A percentile compares a stretch with the other conserved stretches of the same genome.
Evolutionary conservation across 176 grass and related monocot species (phyloP).

Genomic region (Oryza glaberrima): DNA sequence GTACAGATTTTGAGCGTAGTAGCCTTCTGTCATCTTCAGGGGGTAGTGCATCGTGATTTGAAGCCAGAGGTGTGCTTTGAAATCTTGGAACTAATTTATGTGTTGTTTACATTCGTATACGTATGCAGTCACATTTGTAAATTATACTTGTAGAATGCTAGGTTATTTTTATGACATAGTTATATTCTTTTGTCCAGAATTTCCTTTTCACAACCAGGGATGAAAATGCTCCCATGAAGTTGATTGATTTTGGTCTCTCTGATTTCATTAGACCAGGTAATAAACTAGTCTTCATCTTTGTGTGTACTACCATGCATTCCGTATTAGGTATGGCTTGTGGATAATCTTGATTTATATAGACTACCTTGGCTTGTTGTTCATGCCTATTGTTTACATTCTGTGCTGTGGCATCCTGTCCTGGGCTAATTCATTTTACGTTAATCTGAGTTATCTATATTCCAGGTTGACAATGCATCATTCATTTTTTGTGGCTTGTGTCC

Average conservation of each 20-base stretch:
- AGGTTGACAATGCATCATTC: constrained; percentile 4
- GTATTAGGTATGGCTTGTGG: background rate
- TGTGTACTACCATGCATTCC: background rate
- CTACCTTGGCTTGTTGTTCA: constrained; percentile 15
- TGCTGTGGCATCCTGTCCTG: constrained; percentile 13
- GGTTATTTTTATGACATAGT: constrained; percentile 31
- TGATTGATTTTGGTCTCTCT: constrained; percentile 98
- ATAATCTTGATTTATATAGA: constrained; percentile 11
- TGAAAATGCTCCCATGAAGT: constrained; percentile 95
- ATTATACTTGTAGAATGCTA: constrained; percentile 26
- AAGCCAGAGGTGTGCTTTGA: constrained; percentile 85
- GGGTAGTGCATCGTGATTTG: constrained; percentile 97
- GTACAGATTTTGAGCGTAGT: constrained; percentile 96
- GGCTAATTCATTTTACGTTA: background rate
- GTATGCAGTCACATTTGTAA: background rate
- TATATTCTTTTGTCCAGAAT: constrained; percentile 73
- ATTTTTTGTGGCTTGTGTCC: constrained; percentile 20
- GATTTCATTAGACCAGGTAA: constrained; percentile 99
- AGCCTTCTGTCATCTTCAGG: constrained; percentile 98
- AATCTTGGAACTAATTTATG: constrained; percentile 32
- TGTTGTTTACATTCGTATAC: constrained; percentile 9
- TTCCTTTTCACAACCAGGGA: constrained; percentile 94
- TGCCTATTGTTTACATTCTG: constrained; percentile 7
- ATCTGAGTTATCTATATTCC: constrained; percentile 11
- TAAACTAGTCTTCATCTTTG: constrained; percentile 22